phyloP scores from a whole-genome alignment of 495 filamentous ascomycete species.

The Penicillium riverlandense region DNA sequence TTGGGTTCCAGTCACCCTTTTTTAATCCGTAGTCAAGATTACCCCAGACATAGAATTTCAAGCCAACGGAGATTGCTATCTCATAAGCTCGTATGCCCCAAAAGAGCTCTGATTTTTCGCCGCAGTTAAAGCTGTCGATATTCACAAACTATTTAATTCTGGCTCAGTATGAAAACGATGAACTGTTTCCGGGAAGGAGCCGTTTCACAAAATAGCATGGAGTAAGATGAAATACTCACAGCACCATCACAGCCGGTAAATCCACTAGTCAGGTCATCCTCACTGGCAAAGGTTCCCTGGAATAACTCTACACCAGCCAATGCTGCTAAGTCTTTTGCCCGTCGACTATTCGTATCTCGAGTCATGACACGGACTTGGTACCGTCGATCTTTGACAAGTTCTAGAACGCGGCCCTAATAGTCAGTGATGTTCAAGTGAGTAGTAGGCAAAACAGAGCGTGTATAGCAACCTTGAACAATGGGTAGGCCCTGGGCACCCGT shows the following conservation, averaged over 20 bases:
- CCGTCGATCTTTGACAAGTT: slow-evolving; percentile 28
- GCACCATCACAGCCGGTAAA: slow-evolving; percentile 40
- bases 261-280: slow-evolving; percentile 28
- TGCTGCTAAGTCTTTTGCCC: slow-evolving; percentile 28
- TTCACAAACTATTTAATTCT: slow-evolving; percentile 37
- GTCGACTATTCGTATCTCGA: slow-evolving; percentile 29
- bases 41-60: slow-evolving; percentile 47
- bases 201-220: no score
- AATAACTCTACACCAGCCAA: slow-evolving; percentile 37
- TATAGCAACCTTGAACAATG: no score
- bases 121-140: slow-evolving; percentile 45
- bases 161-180: no score
- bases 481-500: no score
- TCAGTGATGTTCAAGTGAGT: no score
- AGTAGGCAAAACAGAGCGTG: no score
- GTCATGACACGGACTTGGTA: slow-evolving; percentile 44
- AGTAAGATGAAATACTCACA: no score
- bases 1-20: slow-evolving; percentile 14
- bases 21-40: slow-evolving; percentile 33
- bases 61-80: slow-evolving; percentile 40
- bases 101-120: slow-evolving; percentile 47
- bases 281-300: slow-evolving; percentile 38
- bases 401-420: no score
- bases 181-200: no score
- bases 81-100: slow-evolving; percentile 51